Base-by-base conservation (phyloP, 116 monocot genomes). In the Posidonia oceanica region DNA sequence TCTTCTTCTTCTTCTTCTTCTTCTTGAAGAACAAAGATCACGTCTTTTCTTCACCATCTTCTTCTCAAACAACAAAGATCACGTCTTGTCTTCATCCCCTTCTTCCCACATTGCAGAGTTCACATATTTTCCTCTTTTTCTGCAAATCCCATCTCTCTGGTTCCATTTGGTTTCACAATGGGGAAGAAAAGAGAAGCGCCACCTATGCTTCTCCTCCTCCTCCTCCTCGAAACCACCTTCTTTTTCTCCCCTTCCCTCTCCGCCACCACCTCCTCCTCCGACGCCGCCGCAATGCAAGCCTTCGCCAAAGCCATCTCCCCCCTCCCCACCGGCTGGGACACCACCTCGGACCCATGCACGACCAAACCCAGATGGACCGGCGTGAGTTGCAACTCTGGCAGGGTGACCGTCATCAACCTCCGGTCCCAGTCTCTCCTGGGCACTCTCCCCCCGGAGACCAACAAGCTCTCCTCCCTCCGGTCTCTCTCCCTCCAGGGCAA, bases 401-500 rank as follows among this genome's bases (percentile, higher is more conserved):
- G 79, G 18, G 84, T 94, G 56, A 66, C 66, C 61, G 62, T 74
- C 56, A 29, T 93, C 70, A 81, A 82, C 71, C 69, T 93, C 15
- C 72, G 39, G 66, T 22, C 63, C 40, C 8, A 15, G 3, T 38
- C 38, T 14, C 58, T 93, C 54, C 23, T 69, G 15, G 93, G 88
- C 16, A 21, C 72, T 41, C 78, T 93, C 3, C 79, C 93, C 6
- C 3, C 68, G 54, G 69, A 79, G 39, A 6, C 88, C 70, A 52
- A 63, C 42, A 52, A 69, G 36, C 88, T 93, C 68, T 37, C 72
- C 37, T 41, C 74, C 23, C 88, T 92, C 65, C 29, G 58, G 11
- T 64, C 73, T 61, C 78, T 93, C 38, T 80, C 80, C 61, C 80
- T 92, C 64, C 85, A 81, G 71, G 39, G 6, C 23, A 92, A 92